Conservation (phyloP, 352 stramenopile genomes). For the Pythium grandisporangium region DNA sequence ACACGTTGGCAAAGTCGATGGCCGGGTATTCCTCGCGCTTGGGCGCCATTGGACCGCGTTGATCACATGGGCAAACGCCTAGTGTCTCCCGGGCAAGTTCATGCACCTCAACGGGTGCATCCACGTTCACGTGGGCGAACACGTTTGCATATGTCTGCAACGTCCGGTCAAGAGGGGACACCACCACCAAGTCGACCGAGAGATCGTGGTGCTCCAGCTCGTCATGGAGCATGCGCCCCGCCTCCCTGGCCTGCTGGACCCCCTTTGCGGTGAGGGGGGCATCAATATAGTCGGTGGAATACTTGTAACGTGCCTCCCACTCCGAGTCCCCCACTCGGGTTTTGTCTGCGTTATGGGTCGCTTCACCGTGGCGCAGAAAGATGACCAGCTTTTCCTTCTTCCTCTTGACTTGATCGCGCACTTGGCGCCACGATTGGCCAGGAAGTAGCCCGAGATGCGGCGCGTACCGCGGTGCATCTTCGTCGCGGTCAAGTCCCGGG, state of each 20-base stretch:
- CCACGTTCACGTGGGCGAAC: slow-evolving; percentile 13
- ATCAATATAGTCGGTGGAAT: slow-evolving; percentile 40
- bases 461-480: slow-evolving; percentile 19
- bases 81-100: slow-evolving; percentile 57
- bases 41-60: slow-evolving; percentile 24
- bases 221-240: slow-evolving; percentile 23
- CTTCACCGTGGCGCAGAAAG: slow-evolving; percentile 58
- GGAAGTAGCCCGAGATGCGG: slow-evolving; percentile 31
- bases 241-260: slow-evolving; percentile 21
- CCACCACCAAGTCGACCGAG: slow-evolving; percentile 41
- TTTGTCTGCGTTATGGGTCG: slow-evolving; percentile 58
- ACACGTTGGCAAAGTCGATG: slow-evolving; percentile 38
- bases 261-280: slow-evolving; percentile 39
- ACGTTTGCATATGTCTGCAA: slow-evolving; percentile 45
- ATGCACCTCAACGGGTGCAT: slow-evolving; percentile 35
- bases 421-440: slow-evolving; percentile 26
- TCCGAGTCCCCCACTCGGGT: slow-evolving; percentile 30
- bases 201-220: slow-evolving; percentile 35
- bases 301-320: slow-evolving; percentile 47
- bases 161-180: slow-evolving; percentile 61
- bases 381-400: slow-evolving; percentile 34
- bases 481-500: slow-evolving; percentile 21
- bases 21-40: slow-evolving; percentile 31
- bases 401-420: slow-evolving; percentile 22
- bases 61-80: slow-evolving; percentile 54